Evolutionary conservation across 192 early-diverging fungal species (phyloP), one percentile per base, ranked within the genome.

Genomic region (Umbelopsis vinacea): DNA sequence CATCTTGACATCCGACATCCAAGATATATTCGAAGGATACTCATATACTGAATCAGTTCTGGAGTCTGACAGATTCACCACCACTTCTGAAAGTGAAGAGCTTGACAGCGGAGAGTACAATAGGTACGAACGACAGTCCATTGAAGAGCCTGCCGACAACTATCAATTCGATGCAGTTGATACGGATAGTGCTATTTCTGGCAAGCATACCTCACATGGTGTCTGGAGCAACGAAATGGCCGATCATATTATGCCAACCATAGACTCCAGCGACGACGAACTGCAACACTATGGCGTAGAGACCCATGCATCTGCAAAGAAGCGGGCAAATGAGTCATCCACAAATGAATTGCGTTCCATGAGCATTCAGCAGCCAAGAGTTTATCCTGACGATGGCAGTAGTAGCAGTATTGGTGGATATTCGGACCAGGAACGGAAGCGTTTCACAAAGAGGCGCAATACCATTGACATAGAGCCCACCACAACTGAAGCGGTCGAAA

Each of bases 11-110:
- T 38, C 48, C 2, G 76, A 76, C 23, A 67, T 80, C 11, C 75
- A 76, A 43, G 72, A 81, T 46, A 71, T 81, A 4, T 81, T 81
- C 69, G 75, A 81, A 17, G 73, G 69, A 1, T 81, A 81, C 47
- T 76, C 79, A 0, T 81, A 74, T 37, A 76, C 72, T 21, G 67
- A 79, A 35, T 63, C 57, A 17, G 26, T 63, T 3, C 10, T 63
- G 23, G 57, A 35, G 12, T 35, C 57, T 7, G 57, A 63, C 33
- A 35, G 33, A 12, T 12, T 63, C 0, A 63, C 33, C 12, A 37
- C 19, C 26, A 29, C 57, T 37, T 29, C 57, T 6, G 57, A 63
- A 19, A 35, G 23, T 17, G 26, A 29, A 11, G 57, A 37, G 4
- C 29, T 19, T 37, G 9, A 37, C 0, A 35, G 17, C 35, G 57